Evolutionary conservation across 2,329 filamentous ascomycete genomes (phyloP).

Genomic region (Epichloe festucae): DNA sequence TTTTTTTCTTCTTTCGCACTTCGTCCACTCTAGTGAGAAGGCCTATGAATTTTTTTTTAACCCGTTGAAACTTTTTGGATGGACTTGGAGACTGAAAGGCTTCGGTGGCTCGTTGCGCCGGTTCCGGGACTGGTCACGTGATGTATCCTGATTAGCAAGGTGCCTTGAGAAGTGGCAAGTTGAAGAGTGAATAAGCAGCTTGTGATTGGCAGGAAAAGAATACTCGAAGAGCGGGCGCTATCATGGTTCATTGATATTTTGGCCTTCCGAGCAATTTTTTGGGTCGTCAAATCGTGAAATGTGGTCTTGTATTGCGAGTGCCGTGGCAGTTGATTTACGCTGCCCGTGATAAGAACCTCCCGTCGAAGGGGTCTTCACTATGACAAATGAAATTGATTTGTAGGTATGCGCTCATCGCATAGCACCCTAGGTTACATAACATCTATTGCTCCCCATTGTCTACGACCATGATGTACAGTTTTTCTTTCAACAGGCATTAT

Average conservation of each 20-base stretch:
- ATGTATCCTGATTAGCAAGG: neutral
- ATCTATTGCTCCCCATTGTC: conserved; percentile 26
- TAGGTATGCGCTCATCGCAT: conserved; percentile 4
- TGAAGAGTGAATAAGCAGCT: neutral
- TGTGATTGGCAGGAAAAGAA: neutral
- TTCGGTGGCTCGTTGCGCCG: conserved; percentile 21
- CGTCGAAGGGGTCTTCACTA: neutral
- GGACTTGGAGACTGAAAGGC: conserved; percentile 10
- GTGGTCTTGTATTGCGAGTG: too few relatives aligned
- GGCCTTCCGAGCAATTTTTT: neutral
- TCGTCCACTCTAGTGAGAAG: conserved; percentile 9
- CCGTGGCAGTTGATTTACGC: neutral
- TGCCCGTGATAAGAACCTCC: neutral
- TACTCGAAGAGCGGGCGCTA: neutral
- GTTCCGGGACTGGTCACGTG: conserved; percentile 13
- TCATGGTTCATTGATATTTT: neutral
- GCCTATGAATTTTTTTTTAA: conserved; percentile 20
- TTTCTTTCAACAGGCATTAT: conserved; percentile 5
- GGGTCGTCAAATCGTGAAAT: too few relatives aligned
- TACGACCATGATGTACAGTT: conserved; percentile 29
- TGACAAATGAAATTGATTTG: conserved; percentile 12
- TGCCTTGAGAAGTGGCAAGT: neutral
- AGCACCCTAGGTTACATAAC: conserved; percentile 9
- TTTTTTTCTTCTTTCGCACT: neutral
- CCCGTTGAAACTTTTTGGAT: conserved; percentile 18